Evolutionary conservation across 768 basidiomycete species (phyloP).

Genomic region (Sutorius australiensis): DNA sequence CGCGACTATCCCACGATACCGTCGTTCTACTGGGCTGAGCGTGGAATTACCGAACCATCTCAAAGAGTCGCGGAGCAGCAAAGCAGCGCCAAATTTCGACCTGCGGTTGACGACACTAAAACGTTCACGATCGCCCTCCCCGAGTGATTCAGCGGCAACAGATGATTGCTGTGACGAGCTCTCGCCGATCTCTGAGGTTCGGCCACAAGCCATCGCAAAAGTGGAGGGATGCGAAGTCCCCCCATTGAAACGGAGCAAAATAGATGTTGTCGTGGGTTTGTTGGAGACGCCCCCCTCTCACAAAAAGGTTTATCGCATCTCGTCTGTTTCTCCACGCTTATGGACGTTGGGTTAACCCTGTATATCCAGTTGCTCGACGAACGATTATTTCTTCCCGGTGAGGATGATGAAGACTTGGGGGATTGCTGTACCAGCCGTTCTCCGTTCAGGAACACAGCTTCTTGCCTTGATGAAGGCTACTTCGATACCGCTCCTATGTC

Average conservation of each 20-base stretch:
- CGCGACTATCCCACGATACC: conserved; percentile 38
- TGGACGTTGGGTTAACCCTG: background rate
- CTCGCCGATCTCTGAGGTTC: conserved; percentile 29
- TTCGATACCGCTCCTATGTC: conserved; percentile 27
- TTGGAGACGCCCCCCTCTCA: background rate
- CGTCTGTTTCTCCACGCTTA: conserved; percentile 9
- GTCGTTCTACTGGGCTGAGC: conserved; percentile 37
- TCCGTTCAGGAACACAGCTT: background rate
- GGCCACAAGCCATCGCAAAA: conserved; percentile 36
- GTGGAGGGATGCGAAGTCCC: conserved; percentile 26
- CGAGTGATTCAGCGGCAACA: conserved; percentile 8
- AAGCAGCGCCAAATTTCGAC: conserved; percentile 42
- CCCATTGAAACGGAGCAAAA: conserved; percentile 20
- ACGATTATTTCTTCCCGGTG: conserved; percentile 20
- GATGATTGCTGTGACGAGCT: conserved; percentile 36
- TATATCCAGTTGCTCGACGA: background rate
- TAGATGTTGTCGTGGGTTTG: background rate
- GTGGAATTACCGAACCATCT: conserved; percentile 39
- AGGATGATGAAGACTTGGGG: conserved; percentile 10
- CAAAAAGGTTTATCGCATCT: conserved; percentile 16
- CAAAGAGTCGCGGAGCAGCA: conserved; percentile 10
- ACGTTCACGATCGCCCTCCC: conserved; percentile 21
- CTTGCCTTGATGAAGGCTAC: conserved; percentile 27
- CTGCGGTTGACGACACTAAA: conserved; percentile 41
- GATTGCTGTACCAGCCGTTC: background rate